phyloP scores from a whole-genome alignment of 345 rosid species.

The Gossypium herbaceum region DNA sequence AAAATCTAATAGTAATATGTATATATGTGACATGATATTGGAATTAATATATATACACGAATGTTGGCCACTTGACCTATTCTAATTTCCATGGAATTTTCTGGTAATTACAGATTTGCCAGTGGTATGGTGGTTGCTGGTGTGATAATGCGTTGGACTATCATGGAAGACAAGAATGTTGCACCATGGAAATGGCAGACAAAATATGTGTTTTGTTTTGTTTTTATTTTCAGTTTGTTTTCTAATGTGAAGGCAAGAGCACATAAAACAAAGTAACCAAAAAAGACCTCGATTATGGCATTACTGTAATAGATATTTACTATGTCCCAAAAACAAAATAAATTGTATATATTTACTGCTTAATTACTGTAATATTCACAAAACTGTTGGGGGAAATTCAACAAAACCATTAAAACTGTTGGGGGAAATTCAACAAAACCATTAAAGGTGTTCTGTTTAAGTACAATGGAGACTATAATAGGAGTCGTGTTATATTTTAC shows the following conservation, averaged over 20 bases:
- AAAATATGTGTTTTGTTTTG: slow-evolving; percentile 7
- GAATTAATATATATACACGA: background rate
- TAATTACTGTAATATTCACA: background rate
- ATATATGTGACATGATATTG: no score
- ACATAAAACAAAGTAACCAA: background rate
- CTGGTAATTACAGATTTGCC: slow-evolving; percentile 7
- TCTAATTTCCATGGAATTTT: background rate
- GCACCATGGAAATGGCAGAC: slow-evolving; percentile 34
- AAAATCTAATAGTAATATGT: no score
- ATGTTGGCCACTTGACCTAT: background rate
- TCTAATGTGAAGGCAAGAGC: background rate
- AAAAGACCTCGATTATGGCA: background rate
- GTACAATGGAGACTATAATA: no score
- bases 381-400: background rate
- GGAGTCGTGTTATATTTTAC: no score
- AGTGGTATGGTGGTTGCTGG: background rate
- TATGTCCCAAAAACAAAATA: no score
- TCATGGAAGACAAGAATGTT: slow-evolving; percentile 24
- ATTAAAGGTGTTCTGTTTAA: background rate
- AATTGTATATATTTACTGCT: no score
- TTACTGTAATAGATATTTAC: slow-evolving; percentile 16
- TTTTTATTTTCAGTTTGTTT: background rate
- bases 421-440: background rate
- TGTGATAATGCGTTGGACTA: slow-evolving; percentile 2
- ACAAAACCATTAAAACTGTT: background rate